Evolutionary conservation across 148 eudicot genomes (phyloP), one percentile per base, ranked within the genome.

Genomic region (Cornus controversa): DNA sequence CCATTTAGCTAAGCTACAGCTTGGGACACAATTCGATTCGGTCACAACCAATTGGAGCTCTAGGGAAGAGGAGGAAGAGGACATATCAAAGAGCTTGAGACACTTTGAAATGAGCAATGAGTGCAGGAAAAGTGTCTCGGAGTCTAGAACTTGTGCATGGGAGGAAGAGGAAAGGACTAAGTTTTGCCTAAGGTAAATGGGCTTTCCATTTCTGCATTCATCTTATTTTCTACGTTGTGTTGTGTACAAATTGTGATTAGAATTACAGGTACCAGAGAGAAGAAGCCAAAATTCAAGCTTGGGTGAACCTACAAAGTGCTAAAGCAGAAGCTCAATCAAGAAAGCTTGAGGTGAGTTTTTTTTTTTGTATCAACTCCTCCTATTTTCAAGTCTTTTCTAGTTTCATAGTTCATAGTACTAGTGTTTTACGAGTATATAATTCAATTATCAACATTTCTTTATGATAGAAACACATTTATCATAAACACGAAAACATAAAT

Each of bases 301-400:
- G 98, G 98, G 80, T 94, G 40, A 91, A 94, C 78, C 95, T 94
- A 50, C 93, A 94, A 82, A 92, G 78, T 77, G 98, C 98, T 70
- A 94, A 90, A 91, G 97, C 95, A 73, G 98, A 94, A 92, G 98
- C 97, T 82, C 95, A 94, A 76, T 90, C 98, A 45, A 89, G 85
- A 82, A 94, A 94, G 79, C 90, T 94, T 72, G 98, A 94, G 98
- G 98, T 94, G 83, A 31, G 34, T 2, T 31, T 63, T 24, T 29
- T 66, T 13, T 77, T 22, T 25, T 34, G 20, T 64, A 47, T 60
- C 37, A 14, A 6, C 45, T 6, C 45, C 45, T 40, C 6, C 37
- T 16, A 4, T 65, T 42, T 8, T 54, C 47, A 13, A 4, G 13
- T 24, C 18, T 11, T 62, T 8, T 7, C 26, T 71, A 47, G 15